Conservation (phyloP, 2,329 filamentous ascomycete genomes). For the Stagonosporopsis vannaccii region DNA sequence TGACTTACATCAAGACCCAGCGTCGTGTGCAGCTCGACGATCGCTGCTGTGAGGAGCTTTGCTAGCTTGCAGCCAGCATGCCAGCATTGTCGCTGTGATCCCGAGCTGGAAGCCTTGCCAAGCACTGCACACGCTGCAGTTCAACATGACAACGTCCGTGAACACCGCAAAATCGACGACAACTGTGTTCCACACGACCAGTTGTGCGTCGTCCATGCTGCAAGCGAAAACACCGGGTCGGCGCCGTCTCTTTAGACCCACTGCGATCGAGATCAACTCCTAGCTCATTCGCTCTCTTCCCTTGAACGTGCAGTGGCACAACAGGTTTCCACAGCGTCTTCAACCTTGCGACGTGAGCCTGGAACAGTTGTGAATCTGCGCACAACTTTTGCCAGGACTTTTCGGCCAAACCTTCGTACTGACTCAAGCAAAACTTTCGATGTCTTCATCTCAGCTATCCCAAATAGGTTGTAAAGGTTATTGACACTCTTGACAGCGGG, state of each 20-base stretch:
- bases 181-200: conserved; percentile 19
- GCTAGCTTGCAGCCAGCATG: conserved; percentile 17
- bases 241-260: conserved; percentile 19
- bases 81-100: neutral
- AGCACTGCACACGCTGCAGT: conserved; percentile 9
- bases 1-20: neutral
- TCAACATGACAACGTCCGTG: conserved; percentile 10
- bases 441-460: conserved; percentile 6
- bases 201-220: conserved; percentile 15
- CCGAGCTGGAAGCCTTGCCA: conserved; percentile 15
- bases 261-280: conserved; percentile 14
- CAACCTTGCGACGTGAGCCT: conserved; percentile 1
- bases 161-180: conserved; percentile 7
- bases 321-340: conserved; percentile 11
- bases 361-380: neutral
- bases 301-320: conserved; percentile 13
- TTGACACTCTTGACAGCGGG: conserved; percentile 21
- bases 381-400: neutral
- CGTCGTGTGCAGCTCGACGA: neutral
- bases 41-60: neutral
- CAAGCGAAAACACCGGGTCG: conserved; percentile 15
- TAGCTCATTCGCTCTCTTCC: neutral
- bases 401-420: neutral
- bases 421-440: conserved; percentile 9
- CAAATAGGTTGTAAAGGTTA: conserved; percentile 1